A percentile compares a stretch with the other conserved stretches of the same genome.
phyloP scores from a whole-genome alignment of 2,329 filamentous ascomycete species.

The Microsporum canis region DNA sequence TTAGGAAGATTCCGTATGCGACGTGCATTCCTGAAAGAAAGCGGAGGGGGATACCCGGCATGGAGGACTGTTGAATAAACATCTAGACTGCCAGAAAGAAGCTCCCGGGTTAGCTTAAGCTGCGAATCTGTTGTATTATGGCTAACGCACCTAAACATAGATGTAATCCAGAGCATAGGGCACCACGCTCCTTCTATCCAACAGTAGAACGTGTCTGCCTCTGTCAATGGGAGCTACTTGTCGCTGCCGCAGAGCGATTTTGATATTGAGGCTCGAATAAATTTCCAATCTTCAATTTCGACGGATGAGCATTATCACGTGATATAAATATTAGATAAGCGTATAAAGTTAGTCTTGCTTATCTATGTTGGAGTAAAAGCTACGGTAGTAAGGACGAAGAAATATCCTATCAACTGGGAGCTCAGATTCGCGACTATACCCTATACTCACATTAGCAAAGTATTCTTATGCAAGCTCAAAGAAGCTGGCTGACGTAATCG shows the following conservation, averaged over 20 bases:
- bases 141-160: neutral
- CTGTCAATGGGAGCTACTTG: neutral
- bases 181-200: neutral
- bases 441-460: too few species aligned
- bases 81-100: neutral
- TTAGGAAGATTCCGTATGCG: neutral
- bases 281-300: neutral
- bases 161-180: neutral
- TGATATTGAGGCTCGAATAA: neutral
- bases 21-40: neutral
- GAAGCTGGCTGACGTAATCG: too few species aligned
- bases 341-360: neutral
- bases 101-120: neutral
- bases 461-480: too few species aligned
- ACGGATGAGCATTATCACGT: neutral
- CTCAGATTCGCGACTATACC: too few species aligned
- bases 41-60: neutral
- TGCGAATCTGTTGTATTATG: neutral
- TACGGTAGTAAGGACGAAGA: neutral
- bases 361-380: neutral
- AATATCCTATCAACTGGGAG: too few species aligned
- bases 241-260: neutral
- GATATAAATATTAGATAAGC: neutral
- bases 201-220: neutral
- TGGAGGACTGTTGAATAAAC: neutral